These are phyloP conservation scores for Beta corolliflora DNA, from an alignment of 179 eudicot genomes.

Conservation along the genomic window DNA sequence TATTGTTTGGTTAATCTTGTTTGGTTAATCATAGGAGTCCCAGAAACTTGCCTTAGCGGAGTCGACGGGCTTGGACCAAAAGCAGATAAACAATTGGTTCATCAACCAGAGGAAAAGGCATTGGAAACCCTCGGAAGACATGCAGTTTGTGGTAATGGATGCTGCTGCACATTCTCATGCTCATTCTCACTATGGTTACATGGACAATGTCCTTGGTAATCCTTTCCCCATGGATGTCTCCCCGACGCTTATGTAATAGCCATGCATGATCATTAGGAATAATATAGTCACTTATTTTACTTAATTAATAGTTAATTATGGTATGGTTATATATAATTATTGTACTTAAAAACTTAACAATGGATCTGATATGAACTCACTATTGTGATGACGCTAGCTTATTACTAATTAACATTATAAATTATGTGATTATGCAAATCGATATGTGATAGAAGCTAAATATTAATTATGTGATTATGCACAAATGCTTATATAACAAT, in stretches of 20 bases:
- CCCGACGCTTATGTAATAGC: constrained; percentile 54
- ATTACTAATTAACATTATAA: not conserved
- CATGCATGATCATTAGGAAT: not conserved
- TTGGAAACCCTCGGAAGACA: constrained; percentile 97
- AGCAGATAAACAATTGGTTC: constrained; percentile 96
- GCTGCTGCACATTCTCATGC: constrained; percentile 38
- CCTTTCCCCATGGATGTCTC: constrained; percentile 80
- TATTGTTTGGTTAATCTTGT: not conserved
- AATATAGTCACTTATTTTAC: not conserved
- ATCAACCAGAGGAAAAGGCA: constrained; percentile 92
- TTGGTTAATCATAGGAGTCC: constrained; percentile 55
- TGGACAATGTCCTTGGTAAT: constrained; percentile 64
- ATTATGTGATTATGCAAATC: not conserved
- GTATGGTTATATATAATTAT: not conserved
- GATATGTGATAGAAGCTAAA: not conserved
- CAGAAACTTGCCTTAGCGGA: constrained; percentile 90
- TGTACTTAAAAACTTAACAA: not conserved
- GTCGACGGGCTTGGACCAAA: constrained; percentile 83
- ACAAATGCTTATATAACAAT: no score
- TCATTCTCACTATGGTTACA: constrained; percentile 61
- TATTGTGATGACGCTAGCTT: not conserved
- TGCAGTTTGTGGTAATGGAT: constrained; percentile 91
- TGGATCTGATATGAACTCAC: not conserved
- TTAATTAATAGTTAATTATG: not conserved
- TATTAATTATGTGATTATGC: no score